Evolutionary conservation across 352 stramenopile genomes (phyloP).

Genomic region (Pythium sukuiense): DNA sequence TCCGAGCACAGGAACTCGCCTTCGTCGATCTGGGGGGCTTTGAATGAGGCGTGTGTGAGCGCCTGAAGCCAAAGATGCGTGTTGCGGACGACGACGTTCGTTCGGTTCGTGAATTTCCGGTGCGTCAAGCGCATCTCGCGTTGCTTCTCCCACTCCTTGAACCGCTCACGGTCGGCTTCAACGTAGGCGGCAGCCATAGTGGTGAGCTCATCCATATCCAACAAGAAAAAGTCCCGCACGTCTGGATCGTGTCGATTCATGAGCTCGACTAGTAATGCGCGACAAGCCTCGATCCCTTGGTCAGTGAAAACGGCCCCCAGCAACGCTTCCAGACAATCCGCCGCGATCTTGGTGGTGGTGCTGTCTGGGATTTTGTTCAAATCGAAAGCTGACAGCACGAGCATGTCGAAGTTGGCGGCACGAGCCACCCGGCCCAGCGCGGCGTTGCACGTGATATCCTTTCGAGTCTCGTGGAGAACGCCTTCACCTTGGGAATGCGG

Average conservation of each 20-base stretch:
- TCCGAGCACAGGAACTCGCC: slow-evolving; percentile 72
- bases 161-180: slow-evolving; percentile 47
- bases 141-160: slow-evolving; percentile 58
- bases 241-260: slow-evolving; percentile 58
- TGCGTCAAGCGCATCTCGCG: slow-evolving; percentile 44
- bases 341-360: slow-evolving; percentile 70
- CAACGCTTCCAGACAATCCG: slow-evolving; percentile 82
- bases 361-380: slow-evolving; percentile 50
- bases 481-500: slow-evolving; percentile 57
- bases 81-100: slow-evolving; percentile 56
- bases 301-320: slow-evolving; percentile 82
- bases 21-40: slow-evolving; percentile 63
- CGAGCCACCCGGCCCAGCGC: slow-evolving; percentile 77
- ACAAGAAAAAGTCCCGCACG: slow-evolving; percentile 53
- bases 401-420: slow-evolving; percentile 67
- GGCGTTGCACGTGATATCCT: slow-evolving; percentile 77
- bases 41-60: slow-evolving; percentile 80
- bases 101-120: slow-evolving; percentile 48
- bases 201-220: slow-evolving; percentile 58
- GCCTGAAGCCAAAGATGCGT: slow-evolving; percentile 77
- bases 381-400: slow-evolving; percentile 76
- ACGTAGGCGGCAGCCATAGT: slow-evolving; percentile 45
- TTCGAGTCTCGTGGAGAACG: slow-evolving; percentile 65
- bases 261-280: slow-evolving; percentile 59
- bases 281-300: slow-evolving; percentile 69